A percentile compares a stretch with the other conserved stretches of the same genome.
Evolutionary conservation across 176 grass and related monocot species (phyloP).

Genomic region (Urochloa ruziziensis): DNA sequence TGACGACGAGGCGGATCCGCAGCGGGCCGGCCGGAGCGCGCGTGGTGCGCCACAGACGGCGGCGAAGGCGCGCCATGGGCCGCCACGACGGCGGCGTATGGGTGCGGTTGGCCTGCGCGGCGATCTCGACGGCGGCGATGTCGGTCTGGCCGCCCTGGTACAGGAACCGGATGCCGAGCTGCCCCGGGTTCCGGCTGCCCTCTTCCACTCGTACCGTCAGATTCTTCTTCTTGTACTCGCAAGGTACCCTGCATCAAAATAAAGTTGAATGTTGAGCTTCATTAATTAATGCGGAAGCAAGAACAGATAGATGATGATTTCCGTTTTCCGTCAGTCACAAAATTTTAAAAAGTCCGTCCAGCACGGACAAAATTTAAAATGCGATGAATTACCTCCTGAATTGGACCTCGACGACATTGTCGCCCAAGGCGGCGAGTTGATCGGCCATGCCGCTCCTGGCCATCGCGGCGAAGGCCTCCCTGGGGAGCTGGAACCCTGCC

Average conservation of each 20-base stretch:
- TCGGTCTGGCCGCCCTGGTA: constrained; percentile 74
- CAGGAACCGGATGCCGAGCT: constrained; percentile 50
- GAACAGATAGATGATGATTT: too few relatives aligned
- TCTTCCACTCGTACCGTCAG: constrained; percentile 48
- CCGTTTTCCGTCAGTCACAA: too few relatives aligned
- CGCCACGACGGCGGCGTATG: constrained; percentile 19
- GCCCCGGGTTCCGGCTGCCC: constrained; percentile 12
- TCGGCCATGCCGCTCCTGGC: not conserved
- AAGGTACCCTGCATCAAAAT: constrained; percentile 45
- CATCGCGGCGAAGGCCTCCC: constrained; percentile 49
- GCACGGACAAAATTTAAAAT: too few relatives aligned
- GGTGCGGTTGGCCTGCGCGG: not conserved
- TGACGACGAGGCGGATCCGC: constrained; percentile 54
- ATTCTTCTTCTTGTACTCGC: constrained; percentile 44
- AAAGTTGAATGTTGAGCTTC: not conserved
- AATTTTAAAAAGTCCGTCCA: too few relatives aligned
- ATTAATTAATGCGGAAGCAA: too few relatives aligned
- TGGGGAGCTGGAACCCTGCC: constrained; percentile 40
- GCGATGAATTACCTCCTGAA: constrained; percentile 43
- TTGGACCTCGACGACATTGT: constrained; percentile 24
- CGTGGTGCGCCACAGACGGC: constrained; percentile 32
- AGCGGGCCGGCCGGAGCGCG: constrained; percentile 40
- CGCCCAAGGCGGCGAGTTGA: not conserved
- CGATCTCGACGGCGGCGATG: constrained; percentile 61
- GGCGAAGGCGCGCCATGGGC: constrained; percentile 33